Conservation (phyloP, 495 filamentous ascomycete species). For the Physcia stellaris region DNA sequence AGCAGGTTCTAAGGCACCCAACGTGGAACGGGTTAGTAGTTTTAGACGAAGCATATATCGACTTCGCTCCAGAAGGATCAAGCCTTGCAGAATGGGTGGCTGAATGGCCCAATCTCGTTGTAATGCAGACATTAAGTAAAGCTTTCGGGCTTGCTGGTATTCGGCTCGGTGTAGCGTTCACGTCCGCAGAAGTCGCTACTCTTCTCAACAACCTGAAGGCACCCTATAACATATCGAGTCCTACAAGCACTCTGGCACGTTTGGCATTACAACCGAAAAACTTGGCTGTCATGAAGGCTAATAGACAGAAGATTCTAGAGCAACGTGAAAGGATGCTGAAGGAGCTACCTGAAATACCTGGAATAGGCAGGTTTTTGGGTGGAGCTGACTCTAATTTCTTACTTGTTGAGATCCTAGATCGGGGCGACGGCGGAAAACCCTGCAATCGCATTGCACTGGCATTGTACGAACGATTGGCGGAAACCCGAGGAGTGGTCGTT, state of each 20-base stretch:
- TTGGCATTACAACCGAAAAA: constrained; percentile 53
- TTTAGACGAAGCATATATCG: constrained; percentile 92
- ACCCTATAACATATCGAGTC: constrained; percentile 84
- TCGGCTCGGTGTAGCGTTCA: constrained; percentile 58
- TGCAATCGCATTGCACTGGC: constrained; percentile 64
- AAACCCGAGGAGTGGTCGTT: constrained; percentile 81
- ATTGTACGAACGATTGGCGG: constrained; percentile 73
- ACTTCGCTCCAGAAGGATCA: constrained; percentile 70
- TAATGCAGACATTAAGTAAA: constrained; percentile 96
- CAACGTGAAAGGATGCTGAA: constrained; percentile 64
- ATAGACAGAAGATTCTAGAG: constrained; percentile 50
- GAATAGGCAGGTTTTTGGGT: constrained; percentile 70
- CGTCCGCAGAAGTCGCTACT: constrained; percentile 51
- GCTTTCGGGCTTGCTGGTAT: constrained; percentile 94
- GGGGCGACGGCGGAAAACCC: constrained; percentile 46
- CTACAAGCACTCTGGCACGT: constrained; percentile 67
- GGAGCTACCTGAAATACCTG: constrained; percentile 61
- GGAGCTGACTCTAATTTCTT: constrained; percentile 79
- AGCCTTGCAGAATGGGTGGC: constrained; percentile 85
- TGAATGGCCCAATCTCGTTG: constrained; percentile 91
- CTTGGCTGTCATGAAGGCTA: constrained; percentile 53
- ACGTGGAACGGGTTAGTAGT: constrained; percentile 93
- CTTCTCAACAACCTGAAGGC: constrained; percentile 87
- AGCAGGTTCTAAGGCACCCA: constrained; percentile 63
- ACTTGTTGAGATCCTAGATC: constrained; percentile 71